Evolutionary conservation across 2,329 filamentous ascomycete genomes (phyloP).

Genomic region (Teratosphaeria gauchensis): DNA sequence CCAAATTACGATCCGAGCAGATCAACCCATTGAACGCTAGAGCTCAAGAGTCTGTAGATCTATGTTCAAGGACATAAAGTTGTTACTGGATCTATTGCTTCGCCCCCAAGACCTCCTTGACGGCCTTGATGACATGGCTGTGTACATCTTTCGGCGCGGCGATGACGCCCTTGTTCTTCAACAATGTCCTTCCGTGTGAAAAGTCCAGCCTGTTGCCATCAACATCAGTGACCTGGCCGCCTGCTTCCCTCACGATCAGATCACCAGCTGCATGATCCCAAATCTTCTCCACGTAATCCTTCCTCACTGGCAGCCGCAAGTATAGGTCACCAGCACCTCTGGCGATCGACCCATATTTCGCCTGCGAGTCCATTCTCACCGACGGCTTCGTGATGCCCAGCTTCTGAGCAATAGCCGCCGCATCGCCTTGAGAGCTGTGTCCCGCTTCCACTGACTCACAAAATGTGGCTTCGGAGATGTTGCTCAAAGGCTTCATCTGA

Average conservation of each 20-base stretch:
- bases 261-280: constrained; percentile 98
- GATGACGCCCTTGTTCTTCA: constrained; percentile 86
- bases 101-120: constrained; percentile 62
- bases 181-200: constrained; percentile 71
- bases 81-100: neutral
- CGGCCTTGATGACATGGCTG: constrained; percentile 63
- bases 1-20: too few relatives aligned
- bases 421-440: constrained; percentile 82
- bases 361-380: constrained; percentile 94
- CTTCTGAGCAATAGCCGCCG: constrained; percentile 70
- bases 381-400: constrained; percentile 83
- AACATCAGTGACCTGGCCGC: constrained; percentile 83
- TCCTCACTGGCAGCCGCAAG: constrained; percentile 73
- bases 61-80: too few relatives aligned
- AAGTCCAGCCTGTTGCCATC: constrained; percentile 81
- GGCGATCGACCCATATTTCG: constrained; percentile 94
- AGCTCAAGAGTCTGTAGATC: too few relatives aligned
- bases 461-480: constrained; percentile 76
- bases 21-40: too few relatives aligned
- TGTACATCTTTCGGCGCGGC: constrained; percentile 75
- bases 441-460: constrained; percentile 93
- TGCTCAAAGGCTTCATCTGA: constrained; percentile 64
- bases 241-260: constrained; percentile 86
- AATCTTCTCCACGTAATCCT: constrained; percentile 95
- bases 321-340: constrained; percentile 92